Base-by-base conservation (phyloP, 805 yeast genomes). In the Candida suzukii region DNA sequence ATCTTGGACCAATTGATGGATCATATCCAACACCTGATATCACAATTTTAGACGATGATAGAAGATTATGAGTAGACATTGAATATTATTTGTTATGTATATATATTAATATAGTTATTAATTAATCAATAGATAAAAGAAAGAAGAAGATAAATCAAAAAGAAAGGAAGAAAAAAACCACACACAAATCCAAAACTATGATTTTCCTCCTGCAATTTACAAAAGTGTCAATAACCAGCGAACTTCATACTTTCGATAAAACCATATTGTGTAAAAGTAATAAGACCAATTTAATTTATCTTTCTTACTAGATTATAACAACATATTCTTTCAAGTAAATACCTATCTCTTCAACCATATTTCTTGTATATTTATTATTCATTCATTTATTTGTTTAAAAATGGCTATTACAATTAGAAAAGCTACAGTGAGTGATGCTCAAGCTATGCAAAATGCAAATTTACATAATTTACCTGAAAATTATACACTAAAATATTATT, bases 381-480 rank as follows among this genome's bases (percentile, higher is more conserved):
- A n/a, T n/a, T n/a, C n/a, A n/a, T n/a, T n/a, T n/a, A n/a, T n/a
- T n/a, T n/a, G n/a, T n/a, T n/a, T n/a, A n/a, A n/a, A 25, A 25
- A 84, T 84, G 95, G 88, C 90, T 29, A 81, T 91, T 53, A 84
- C 88, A 13, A 87, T 91, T 43, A 77, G 99, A 60, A 82, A 78
- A 52, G 98, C 98, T 24, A 83, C 87, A 20, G 78, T 87, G 28
- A 73, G 74, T 35, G 99, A 91, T 62, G 73, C 88, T 41, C 95
- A 87, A 63, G 93, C 93, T 17, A 93, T 91, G 90, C 99, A 91
- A 61, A 88, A 88, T 70, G 93, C 95, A 47, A 90, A 90, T 59
- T 67, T 90, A 60, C 83, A 83, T 49, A 91, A 91, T 57, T 69
- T 93, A 46, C 99, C 99, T 6, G 99, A 93, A 61, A 93, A 93